Conservation (phyloP, 495 filamentous ascomycete genomes). For the Neurospora pannonica region DNA sequence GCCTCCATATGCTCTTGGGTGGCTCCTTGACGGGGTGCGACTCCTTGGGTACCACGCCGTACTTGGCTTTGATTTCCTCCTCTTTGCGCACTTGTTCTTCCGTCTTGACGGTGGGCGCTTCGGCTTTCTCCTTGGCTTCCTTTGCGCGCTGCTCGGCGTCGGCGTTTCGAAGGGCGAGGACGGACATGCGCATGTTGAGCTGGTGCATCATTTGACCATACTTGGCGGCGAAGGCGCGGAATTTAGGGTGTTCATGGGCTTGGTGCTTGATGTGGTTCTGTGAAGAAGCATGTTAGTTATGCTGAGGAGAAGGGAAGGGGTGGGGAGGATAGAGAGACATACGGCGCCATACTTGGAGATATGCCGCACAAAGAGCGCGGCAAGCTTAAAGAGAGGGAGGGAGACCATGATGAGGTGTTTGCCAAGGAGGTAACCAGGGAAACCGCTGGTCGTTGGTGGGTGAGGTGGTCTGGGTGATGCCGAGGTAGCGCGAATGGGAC, state of each 20-base stretch:
- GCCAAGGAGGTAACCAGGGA: background rate
- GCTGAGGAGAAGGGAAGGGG: background rate
- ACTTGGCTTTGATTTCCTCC: constrained; percentile 38
- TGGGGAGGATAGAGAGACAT: background rate
- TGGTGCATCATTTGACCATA: constrained; percentile 75
- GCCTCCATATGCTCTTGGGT: constrained; percentile 38
- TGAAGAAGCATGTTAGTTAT: background rate
- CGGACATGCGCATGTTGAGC: constrained; percentile 84
- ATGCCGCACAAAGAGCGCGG: constrained; percentile 40
- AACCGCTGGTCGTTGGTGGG: background rate
- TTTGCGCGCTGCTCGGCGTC: constrained; percentile 48
- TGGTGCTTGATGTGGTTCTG: constrained; percentile 91
- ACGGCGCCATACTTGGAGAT: constrained; percentile 55
- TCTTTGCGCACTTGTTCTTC: constrained; percentile 61
- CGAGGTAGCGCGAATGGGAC: background rate
- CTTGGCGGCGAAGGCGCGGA: constrained; percentile 64
- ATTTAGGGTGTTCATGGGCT: constrained; percentile 87
- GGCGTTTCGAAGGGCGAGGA: constrained; percentile 74
- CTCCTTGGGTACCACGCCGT: constrained; percentile 29
- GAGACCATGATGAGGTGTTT: constrained; percentile 36
- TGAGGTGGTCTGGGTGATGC: background rate
- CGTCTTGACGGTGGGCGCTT: constrained; percentile 71
- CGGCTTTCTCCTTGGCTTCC: constrained; percentile 52
- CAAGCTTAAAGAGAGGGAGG: constrained; percentile 39
- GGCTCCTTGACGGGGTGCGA: constrained; percentile 22